These are phyloP conservation scores for Xylariales sp. DNA, from an alignment of 2,329 filamentous ascomycete species.

Conservation along the genomic window DNA sequence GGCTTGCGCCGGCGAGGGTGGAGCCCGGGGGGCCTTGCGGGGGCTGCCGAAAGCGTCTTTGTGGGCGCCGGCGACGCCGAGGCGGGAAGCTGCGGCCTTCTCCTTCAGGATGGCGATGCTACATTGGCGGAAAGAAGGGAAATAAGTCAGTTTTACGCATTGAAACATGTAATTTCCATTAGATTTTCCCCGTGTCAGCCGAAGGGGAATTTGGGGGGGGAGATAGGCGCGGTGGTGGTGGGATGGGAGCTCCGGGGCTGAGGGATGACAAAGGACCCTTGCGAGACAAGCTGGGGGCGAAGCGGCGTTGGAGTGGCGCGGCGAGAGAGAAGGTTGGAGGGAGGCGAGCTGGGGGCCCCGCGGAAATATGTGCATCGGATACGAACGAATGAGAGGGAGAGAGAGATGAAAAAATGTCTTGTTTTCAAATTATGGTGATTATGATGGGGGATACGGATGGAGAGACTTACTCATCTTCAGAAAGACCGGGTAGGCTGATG, in stretches of 20 bases:
- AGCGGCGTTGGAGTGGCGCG: conserved; percentile 20
- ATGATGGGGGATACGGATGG: background rate
- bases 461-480: conserved; percentile 67
- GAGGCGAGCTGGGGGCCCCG: background rate
- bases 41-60: conserved; percentile 38
- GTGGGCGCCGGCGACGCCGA: conserved; percentile 57
- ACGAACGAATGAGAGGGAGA: background rate
- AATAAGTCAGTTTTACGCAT: conserved; percentile 17
- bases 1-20: conserved; percentile 38
- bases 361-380: background rate
- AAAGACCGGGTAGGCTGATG: conserved; percentile 65
- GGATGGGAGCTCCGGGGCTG: background rate
- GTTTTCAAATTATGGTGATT: background rate
- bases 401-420: background rate
- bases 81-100: conserved; percentile 62
- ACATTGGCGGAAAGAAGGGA: background rate
- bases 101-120: conserved; percentile 64
- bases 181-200: background rate
- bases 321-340: background rate
- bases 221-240: too few species aligned
- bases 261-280: conserved; percentile 25
- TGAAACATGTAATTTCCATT: conserved; percentile 5
- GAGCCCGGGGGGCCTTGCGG: conserved; percentile 44
- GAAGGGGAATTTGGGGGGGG: background rate
- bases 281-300: conserved; percentile 21